phyloP scores from a whole-genome alignment of 2,329 filamentous ascomycete species.

The Cladosporium sp. region DNA sequence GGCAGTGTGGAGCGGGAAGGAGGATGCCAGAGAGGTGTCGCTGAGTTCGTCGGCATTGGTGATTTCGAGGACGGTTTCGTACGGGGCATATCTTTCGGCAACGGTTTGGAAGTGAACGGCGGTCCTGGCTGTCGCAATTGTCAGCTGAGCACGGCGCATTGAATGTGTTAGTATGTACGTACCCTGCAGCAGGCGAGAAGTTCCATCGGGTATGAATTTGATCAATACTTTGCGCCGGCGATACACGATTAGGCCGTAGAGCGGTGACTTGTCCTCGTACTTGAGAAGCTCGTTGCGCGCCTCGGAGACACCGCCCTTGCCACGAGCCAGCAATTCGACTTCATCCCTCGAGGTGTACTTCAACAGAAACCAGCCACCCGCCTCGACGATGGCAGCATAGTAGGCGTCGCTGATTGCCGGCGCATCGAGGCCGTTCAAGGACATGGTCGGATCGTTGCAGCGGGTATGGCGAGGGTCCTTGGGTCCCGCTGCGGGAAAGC shows the following conservation, averaged over 20 bases:
- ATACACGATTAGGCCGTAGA: conserved; percentile 91
- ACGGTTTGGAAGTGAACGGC: conserved; percentile 64
- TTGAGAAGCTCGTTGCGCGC: conserved; percentile 71
- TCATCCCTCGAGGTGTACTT: conserved; percentile 89
- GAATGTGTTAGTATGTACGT: conserved; percentile 28
- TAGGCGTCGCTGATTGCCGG: conserved; percentile 78
- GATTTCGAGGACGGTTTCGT: conserved; percentile 81
- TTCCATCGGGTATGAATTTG: conserved; percentile 87
- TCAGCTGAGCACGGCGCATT: not conserved
- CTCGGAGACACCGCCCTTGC: conserved; percentile 78
- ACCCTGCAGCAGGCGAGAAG: conserved; percentile 92
- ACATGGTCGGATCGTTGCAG: conserved; percentile 56
- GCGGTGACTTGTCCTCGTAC: conserved; percentile 79
- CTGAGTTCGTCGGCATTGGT: conserved; percentile 71
- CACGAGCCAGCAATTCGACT: conserved; percentile 70
- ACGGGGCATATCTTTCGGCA: conserved; percentile 68
- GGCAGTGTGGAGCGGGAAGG: conserved; percentile 84
- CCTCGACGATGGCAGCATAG: conserved; percentile 72
- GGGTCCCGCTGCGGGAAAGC: conserved; percentile 14
- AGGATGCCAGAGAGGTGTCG: conserved; percentile 81
- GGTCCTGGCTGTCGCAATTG: conserved; percentile 63
- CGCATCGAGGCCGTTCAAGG: conserved; percentile 90
- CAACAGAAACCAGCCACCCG: conserved; percentile 95
- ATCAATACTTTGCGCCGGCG: conserved; percentile 84
- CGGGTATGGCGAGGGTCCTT: conserved; percentile 14